Conservation (phyloP, 768 basidiomycete species). For the Tricholoma sp. region DNA sequence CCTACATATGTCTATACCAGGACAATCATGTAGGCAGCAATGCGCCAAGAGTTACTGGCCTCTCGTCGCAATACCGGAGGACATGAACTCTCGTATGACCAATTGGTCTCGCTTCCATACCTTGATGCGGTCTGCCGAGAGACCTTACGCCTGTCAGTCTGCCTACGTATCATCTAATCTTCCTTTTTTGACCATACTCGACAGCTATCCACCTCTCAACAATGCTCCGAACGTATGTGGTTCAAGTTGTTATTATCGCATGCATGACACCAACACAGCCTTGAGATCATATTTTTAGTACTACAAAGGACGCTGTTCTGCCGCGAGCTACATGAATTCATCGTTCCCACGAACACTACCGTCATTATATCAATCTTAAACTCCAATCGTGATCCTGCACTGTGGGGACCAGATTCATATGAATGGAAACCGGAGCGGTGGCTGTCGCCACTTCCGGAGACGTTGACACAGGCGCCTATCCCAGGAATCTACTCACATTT, state of each 20-base stretch:
- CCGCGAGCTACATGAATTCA: slow-evolving; percentile 33
- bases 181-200: background rate
- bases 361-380: slow-evolving; percentile 32
- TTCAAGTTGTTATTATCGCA: background rate
- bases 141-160: slow-evolving; percentile 34
- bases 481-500: slow-evolving; percentile 41
- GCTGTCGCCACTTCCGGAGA: slow-evolving; percentile 34
- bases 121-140: slow-evolving; percentile 35
- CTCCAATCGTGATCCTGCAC: slow-evolving; percentile 32
- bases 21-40: slow-evolving; percentile 28
- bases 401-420: slow-evolving; percentile 43
- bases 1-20: slow-evolving; percentile 3
- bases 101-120: slow-evolving; percentile 28
- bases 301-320: slow-evolving; percentile 30
- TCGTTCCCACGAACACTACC: slow-evolving; percentile 33
- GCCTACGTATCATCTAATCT: background rate
- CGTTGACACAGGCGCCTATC: slow-evolving; percentile 29
- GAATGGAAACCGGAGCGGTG: slow-evolving; percentile 52
- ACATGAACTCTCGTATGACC: slow-evolving; percentile 24
- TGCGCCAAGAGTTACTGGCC: slow-evolving; percentile 29
- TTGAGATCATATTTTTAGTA: slow-evolving; percentile 16
- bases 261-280: background rate
- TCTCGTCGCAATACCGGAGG: slow-evolving; percentile 19
- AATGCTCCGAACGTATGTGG: slow-evolving; percentile 12
- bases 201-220: slow-evolving; percentile 13